Conservation (phyloP, 805 yeast species). For the Saccharomycopsis synnaedendra region DNA sequence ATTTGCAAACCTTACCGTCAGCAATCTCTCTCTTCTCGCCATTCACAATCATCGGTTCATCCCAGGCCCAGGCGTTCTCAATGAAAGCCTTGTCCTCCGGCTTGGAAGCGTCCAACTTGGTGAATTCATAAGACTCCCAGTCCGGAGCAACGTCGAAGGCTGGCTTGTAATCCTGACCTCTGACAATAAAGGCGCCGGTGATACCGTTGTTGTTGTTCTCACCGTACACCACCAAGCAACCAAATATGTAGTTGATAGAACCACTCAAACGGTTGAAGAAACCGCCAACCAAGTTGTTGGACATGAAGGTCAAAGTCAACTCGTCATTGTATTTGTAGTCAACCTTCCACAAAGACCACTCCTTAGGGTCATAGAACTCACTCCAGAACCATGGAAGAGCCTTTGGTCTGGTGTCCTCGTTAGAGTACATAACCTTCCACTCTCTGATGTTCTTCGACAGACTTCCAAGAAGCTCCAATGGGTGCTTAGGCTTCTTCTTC, state of each 20-base stretch:
- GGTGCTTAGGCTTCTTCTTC: constrained; percentile 80
- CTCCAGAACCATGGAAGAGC: constrained; percentile 98
- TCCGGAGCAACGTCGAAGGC: constrained; percentile 99
- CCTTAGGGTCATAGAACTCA: constrained; percentile 78
- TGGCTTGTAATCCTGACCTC: constrained; percentile 86
- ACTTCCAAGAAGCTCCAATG: constrained; percentile 75
- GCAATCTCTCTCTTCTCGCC: constrained; percentile 82
- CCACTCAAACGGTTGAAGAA: constrained; percentile 91
- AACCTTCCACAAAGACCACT: constrained; percentile 92
- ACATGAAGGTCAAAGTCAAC: constrained; percentile 94
- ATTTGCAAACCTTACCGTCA: constrained; percentile 97
- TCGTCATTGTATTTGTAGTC: constrained; percentile 97
- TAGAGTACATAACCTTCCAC: constrained; percentile 95
- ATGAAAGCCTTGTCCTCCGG: constrained; percentile 71
- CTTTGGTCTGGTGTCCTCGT: constrained; percentile 89
- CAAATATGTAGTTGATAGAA: constrained; percentile 90
- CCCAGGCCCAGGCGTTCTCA: constrained; percentile 97
- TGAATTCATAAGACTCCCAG: constrained; percentile 88
- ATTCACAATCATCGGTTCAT: constrained; percentile 72
- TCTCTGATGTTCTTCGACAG: constrained; percentile 65
- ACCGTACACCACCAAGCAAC: constrained; percentile 90
- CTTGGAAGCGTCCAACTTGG: constrained; percentile 70
- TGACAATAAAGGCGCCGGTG: constrained; percentile 85
- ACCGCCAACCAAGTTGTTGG: constrained; percentile 96
- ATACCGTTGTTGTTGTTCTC: constrained; percentile 98